phyloP scores from a whole-genome alignment of 306 rosid species.

The Sesbania bispinosa region DNA sequence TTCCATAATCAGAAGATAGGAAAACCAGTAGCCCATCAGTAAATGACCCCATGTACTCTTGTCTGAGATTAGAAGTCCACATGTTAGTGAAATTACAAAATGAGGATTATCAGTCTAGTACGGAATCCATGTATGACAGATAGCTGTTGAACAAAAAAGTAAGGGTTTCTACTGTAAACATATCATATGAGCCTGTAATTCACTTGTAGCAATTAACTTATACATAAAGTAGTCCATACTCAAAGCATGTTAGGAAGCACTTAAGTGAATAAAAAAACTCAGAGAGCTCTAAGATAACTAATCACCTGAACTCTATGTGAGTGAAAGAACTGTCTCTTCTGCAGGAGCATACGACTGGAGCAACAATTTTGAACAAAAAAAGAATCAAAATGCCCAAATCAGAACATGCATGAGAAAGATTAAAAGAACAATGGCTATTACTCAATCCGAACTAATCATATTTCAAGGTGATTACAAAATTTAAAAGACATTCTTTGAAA shows the following conservation, averaged over 20 bases:
- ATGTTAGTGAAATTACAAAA: neutral
- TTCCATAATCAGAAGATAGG: neutral
- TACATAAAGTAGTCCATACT: neutral
- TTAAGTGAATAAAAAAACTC: conserved; percentile 14
- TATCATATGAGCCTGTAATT: conserved; percentile 12
- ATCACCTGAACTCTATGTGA: conserved; percentile 98
- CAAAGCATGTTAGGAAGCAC: conserved; percentile 18
- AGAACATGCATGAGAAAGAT: neutral
- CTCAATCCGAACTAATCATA: neutral
- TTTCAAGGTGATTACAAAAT: neutral
- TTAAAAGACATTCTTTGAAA: neutral
- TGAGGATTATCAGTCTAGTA: conserved; percentile 3
- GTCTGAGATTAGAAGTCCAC: conserved; percentile 1
- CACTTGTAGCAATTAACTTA: conserved; percentile 8
- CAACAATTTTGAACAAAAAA: conserved; percentile 28
- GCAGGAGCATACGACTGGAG: conserved; percentile 81
- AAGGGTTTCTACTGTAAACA: neutral
- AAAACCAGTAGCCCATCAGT: conserved; percentile 2
- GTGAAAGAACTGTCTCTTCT: conserved; percentile 96
- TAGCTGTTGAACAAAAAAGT: neutral
- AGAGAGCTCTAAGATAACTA: conserved; percentile 19
- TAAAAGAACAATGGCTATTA: neutral
- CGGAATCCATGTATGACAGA: neutral
- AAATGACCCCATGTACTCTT: neutral
- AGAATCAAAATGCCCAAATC: conserved; percentile 17